Conservation (phyloP, 164 flowering plant genomes). For the Chloranthus sessilifolius region DNA sequence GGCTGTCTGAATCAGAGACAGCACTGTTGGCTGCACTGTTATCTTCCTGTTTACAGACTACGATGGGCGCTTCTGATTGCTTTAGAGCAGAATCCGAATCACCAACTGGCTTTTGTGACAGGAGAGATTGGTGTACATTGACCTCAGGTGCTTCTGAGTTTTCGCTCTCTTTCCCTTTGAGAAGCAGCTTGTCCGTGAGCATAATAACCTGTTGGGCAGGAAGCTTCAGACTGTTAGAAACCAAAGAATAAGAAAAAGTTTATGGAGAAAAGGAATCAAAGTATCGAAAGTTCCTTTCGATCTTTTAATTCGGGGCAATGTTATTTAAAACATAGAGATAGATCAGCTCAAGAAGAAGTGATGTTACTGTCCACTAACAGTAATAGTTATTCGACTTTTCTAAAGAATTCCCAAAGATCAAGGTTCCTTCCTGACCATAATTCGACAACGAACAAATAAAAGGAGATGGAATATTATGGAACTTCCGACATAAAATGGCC, state of each 20-base stretch:
- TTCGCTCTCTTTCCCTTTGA: slow-evolving; percentile 31
- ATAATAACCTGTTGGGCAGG: slow-evolving; percentile 32
- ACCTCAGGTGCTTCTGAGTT: slow-evolving; percentile 21
- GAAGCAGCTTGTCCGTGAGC: slow-evolving; percentile 39
- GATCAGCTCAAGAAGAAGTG: too few relatives aligned
- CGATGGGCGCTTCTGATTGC: slow-evolving; percentile 22
- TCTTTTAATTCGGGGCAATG: too few relatives aligned
- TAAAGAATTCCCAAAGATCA: neutral
- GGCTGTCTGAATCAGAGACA: slow-evolving; percentile 57
- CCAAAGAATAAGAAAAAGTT: too few relatives aligned
- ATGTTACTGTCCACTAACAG: too few relatives aligned
- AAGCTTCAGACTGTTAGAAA: neutral
- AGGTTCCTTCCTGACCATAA: neutral
- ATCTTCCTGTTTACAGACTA: slow-evolving; percentile 41
- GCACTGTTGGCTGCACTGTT: slow-evolving; percentile 52
- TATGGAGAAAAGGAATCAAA: too few relatives aligned
- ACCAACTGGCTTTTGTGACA: slow-evolving; percentile 14
- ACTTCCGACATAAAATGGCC: neutral
- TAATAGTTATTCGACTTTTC: neutral
- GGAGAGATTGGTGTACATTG: slow-evolving; percentile 10
- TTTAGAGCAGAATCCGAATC: slow-evolving; percentile 26
- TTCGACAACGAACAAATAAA: neutral
- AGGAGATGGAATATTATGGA: neutral
- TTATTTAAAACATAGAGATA: too few relatives aligned
- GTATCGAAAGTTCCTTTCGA: too few relatives aligned